Evolutionary conservation across 257 asterid species (phyloP), one percentile per base, ranked within the genome.

Genomic region (Solanum ahanhuiri): DNA sequence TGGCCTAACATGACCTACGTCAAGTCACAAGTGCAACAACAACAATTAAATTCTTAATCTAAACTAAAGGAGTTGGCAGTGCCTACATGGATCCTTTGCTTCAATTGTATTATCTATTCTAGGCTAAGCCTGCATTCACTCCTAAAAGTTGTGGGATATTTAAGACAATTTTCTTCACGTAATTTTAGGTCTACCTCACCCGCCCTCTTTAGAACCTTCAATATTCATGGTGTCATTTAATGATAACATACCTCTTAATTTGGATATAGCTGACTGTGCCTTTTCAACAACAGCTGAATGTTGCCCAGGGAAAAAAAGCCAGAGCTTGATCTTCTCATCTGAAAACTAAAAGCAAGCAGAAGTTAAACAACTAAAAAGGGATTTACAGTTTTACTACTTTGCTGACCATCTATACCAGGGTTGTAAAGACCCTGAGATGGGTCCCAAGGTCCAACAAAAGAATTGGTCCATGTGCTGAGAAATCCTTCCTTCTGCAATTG

Each of bases 401-500:
- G 86, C 69, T 87, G 87, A 87, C 37, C 83, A 85, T 87, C 87
- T 28, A 91, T 94, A 97, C 99, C 98, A 90, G 99, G 99, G 91
- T 97, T 97, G 88, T 97, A 97, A 88, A 91, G 86, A 84, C 99
- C 99, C 94, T 95, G 99, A 60, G 99, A 97, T 89, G 99, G 99
- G 86, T 97, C 99, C 99, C 99, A 97, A 48, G 99, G 98, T 87
- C 98, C 98, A 58, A 97, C 98, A 90, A 97, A 97, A 79, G 97
- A 95, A 91, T 97, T 97, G 84, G 98, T 97, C 99, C 99, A 95
- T 71, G 98, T 82, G 85, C 98, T 94, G 88, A 97, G 98, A 90
- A 95, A 93, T 79, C 98, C 97, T 87, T 95, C 98, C 90, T 92
- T 93, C 91, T 95, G 99, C 91, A 97, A 92, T 91, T 93, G 98